Percentiles rank a stretch among this genome's conserved stretches.
These are phyloP conservation scores for Clarireedia paspali DNA, from an alignment of 2,329 filamentous ascomycete species.

Conservation along the genomic window DNA sequence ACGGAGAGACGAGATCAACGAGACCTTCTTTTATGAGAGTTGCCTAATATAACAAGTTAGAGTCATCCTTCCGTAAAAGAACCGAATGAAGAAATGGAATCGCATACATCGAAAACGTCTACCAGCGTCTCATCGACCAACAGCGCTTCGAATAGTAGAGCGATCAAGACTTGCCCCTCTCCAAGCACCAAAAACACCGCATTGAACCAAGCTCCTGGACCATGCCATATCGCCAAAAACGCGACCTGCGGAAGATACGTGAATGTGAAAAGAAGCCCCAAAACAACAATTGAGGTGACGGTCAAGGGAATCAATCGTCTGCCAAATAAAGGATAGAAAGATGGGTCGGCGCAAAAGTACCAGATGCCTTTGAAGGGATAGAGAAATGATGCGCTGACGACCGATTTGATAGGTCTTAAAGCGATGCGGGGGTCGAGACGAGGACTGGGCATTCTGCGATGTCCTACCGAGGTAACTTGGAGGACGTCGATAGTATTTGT, in stretches of 20 bases:
- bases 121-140: slow-evolving; percentile 74
- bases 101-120: slow-evolving; percentile 68
- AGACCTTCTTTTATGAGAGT: slow-evolving; percentile 70
- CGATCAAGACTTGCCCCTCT: slow-evolving; percentile 40
- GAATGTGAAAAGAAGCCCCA: slow-evolving; percentile 80
- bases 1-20: slow-evolving; percentile 57
- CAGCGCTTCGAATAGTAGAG: slow-evolving; percentile 64
- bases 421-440: slow-evolving; percentile 1
- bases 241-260: slow-evolving; percentile 84
- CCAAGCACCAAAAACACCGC: slow-evolving; percentile 83
- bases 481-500: too few species aligned
- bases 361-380: slow-evolving; percentile 66
- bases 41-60: slow-evolving; percentile 30
- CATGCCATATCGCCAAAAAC: slow-evolving; percentile 84
- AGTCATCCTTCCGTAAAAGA: neutral
- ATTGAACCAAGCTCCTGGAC: slow-evolving; percentile 80
- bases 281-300: slow-evolving; percentile 74
- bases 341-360: slow-evolving; percentile 71
- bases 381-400: slow-evolving; percentile 29
- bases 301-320: slow-evolving; percentile 73
- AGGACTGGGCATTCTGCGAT: slow-evolving; percentile 1
- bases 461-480: too few species aligned
- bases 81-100: neutral
- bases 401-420: slow-evolving; percentile 16
- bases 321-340: slow-evolving; percentile 74